Base-by-base conservation (phyloP, 495 filamentous ascomycete genomes). In the Aspergillus homomorphus region DNA sequence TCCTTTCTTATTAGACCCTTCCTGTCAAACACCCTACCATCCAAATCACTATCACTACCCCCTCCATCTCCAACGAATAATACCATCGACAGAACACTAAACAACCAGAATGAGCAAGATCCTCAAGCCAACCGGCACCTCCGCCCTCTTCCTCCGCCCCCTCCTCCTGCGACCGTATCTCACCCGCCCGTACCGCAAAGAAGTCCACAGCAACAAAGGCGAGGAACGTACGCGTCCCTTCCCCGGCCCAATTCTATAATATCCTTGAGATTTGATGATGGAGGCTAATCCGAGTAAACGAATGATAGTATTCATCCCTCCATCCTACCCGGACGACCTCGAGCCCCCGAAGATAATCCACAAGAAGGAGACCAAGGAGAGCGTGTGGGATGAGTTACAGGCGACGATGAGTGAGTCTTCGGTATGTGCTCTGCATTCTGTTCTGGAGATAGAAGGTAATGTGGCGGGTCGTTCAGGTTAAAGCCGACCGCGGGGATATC, bases 321-420 rank as follows among this genome's bases (percentile, higher is more conserved):
- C 65, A 6, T 53, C 65, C 0, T 67, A 51, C 44, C 65, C 65
- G 3, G 65, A 67, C 19, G 65, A 62, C 48, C 55, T 52, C 23
- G 65, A 67, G 26, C 23, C 53, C 0, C 62, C 65, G 0, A 52
- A 49, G 9, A 16, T 66, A 26, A 56, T 48, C 22, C 45, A 62
- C 28, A 56, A 58, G 16, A 53, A 46, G 4, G 56, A 42, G 33
- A 49, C 9, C 22, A 51, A 3, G 44, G 50, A 7, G 38, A 58
- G 19, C 33, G 53, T 0, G 53, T 67, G 65, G 65, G 55, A 62
- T 16, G 59, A 67, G 62, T 10, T 43, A 0, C 62, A 59, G 12
- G 56, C 65, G 6, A 67, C 65, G n/a, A n/a, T 57, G 46, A 67
- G 65, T 44, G 65, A 67, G 46, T 60, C 62, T 30, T 48, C 51